Evolutionary conservation across 2,329 filamentous ascomycete genomes (phyloP), one percentile per base, ranked within the genome.

Genomic region (Sporothrix dimorphospora): DNA sequence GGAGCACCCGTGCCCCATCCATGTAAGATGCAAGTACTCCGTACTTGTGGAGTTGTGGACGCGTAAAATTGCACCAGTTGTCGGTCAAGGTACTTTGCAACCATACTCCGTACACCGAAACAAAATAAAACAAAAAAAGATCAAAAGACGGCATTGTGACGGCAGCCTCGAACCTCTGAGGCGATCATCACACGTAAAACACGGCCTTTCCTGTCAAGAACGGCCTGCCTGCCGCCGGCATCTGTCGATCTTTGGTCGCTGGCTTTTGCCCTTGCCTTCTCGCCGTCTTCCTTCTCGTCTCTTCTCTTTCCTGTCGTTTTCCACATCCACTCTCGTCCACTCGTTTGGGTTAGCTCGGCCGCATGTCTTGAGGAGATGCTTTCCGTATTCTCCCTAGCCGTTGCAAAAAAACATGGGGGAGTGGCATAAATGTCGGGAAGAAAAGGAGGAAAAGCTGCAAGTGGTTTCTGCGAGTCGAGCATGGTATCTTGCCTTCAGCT

Each of bases 101-200:
- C n/a, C 59, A 3, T 63, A n/a, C 40, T 16, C 14, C 40, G 45
- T 63, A 45, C 21, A 63, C 38, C 59, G 40, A 63, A 59, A 30
- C 14, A 19, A n/a, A 27, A n/a, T 27, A n/a, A 63, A 63, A 30
- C 42, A 24, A 47, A 66, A 30, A 55, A 24, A 27, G 8, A 27
- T 9, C 21, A 27, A 19, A 47, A 63, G 11, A 24, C 34, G 59
- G 59, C 38, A 65, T 27, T 65, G 59, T n/a, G 38, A 42, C 38
- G 38, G 38, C 38, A 65, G 38, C 38, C 12, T 27, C n/a, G 59
- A 19, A 19, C 57, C 57, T 63, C n/a, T 27, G 21, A 65, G 38
- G 59, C 38, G 59, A 65, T 65, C 59, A 65, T 65, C 59, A 45
- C 59, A 65, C 59, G 38, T 45, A 45, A 65, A 65, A 65, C 38